These are phyloP conservation scores for Quercus suber DNA, from an alignment of 306 rosid species.

Conservation along the genomic window DNA sequence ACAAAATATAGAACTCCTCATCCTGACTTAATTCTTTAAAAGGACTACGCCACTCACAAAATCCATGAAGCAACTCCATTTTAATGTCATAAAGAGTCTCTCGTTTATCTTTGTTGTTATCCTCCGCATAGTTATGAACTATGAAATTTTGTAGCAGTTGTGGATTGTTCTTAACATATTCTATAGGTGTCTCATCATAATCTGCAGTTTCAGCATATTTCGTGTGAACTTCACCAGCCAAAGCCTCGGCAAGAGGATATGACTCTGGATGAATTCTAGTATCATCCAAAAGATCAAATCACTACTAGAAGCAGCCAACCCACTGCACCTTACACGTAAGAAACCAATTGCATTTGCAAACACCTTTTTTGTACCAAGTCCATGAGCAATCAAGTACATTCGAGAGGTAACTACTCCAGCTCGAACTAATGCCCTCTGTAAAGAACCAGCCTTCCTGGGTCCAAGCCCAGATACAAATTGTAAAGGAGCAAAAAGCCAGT, in stretches of 20 bases:
- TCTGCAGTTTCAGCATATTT: conserved; percentile 83
- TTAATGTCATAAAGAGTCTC: conserved; percentile 77
- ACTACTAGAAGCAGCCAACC: conserved; percentile 84
- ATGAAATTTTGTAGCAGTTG: conserved; percentile 62
- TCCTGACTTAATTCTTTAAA: conserved; percentile 97
- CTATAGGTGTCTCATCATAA: conserved; percentile 82
- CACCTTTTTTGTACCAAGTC: conserved; percentile 76
- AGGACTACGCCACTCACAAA: conserved; percentile 94
- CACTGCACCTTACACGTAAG: conserved; percentile 90
- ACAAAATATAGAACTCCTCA: conserved; percentile 90
- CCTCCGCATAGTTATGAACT: conserved; percentile 68
- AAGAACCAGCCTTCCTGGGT: conserved; percentile 93
- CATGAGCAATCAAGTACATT: conserved; percentile 76
- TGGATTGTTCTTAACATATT: conserved; percentile 83
- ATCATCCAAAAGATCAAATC: conserved; percentile 94
- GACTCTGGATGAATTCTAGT: conserved; percentile 98
- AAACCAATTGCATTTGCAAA: conserved; percentile 93
- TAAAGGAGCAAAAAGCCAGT: conserved; percentile 90
- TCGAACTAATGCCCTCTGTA: conserved; percentile 85
- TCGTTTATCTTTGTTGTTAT: conserved; percentile 55
- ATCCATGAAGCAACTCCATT: conserved; percentile 89
- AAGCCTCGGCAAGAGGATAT: conserved; percentile 78
- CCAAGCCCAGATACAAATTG: conserved; percentile 97
- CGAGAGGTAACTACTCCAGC: conserved; percentile 84
- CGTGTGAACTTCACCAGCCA: conserved; percentile 90